A percentile compares a stretch with the other conserved stretches of the same genome.
These are phyloP conservation scores for Solanum corneliomulleri DNA, from an alignment of 257 asterid genomes.

Conservation along the genomic window DNA sequence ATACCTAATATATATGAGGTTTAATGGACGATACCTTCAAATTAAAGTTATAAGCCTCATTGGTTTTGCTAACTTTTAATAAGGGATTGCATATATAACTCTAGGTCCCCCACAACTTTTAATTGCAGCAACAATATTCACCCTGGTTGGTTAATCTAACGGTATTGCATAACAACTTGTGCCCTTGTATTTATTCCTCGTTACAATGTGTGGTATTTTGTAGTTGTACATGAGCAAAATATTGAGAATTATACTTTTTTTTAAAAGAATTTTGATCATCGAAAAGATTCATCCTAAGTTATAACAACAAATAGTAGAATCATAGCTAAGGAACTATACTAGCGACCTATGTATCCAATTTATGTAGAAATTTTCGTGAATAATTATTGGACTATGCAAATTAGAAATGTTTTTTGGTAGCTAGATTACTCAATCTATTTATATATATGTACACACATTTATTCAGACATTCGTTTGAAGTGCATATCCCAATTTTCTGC, in stretches of 20 bases:
- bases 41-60: neutral
- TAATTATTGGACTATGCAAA: neutral
- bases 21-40: neutral
- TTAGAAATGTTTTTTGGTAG: neutral
- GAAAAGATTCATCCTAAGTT: no score
- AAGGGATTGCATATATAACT: neutral
- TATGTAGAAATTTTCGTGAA: neutral
- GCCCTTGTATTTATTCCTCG: neutral
- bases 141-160: neutral
- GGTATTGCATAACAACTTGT: neutral
- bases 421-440: no score
- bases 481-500: neutral
- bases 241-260: neutral
- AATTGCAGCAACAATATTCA: neutral
- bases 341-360: neutral
- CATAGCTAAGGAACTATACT: neutral
- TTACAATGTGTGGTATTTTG: neutral
- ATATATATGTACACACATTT: no score
- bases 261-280: no score
- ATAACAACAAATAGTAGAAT: neutral
- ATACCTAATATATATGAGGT: neutral
- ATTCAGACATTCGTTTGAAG: neutral
- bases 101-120: neutral
- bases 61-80: neutral
- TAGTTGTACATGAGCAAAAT: neutral